phyloP scores from a whole-genome alignment of 257 asterid genomes.

The Agastache rugosa region DNA sequence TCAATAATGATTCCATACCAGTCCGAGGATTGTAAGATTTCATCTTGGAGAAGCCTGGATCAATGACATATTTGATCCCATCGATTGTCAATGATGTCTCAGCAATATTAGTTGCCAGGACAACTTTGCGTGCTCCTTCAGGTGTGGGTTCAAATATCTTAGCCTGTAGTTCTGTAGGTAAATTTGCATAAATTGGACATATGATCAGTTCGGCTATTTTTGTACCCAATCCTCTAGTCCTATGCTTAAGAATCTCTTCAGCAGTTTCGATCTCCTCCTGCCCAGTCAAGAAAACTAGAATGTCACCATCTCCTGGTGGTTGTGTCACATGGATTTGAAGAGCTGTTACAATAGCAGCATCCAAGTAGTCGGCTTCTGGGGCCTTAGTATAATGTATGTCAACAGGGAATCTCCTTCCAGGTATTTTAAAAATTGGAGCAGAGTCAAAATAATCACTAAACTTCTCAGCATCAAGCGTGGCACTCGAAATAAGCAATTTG shows the following conservation, averaged over 20 bases:
- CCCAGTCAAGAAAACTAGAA: conserved; percentile 80
- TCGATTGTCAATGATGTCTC: conserved; percentile 96
- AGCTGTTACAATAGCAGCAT: conserved; percentile 89
- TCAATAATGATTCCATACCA: conserved; percentile 86
- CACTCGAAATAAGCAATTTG: conserved; percentile 90
- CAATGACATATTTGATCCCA: conserved; percentile 93
- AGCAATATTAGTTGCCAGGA: conserved; percentile 72
- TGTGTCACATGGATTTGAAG: conserved; percentile 90
- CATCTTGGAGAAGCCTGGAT: conserved; percentile 95
- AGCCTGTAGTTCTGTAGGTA: conserved; percentile 72
- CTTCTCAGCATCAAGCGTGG: conserved; percentile 92
- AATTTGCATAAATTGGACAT: conserved; percentile 70
- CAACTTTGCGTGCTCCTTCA: conserved; percentile 77
- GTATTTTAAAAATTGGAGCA: conserved; percentile 81
- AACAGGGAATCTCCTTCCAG: conserved; percentile 94
- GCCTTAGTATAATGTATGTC: conserved; percentile 90
- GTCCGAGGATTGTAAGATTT: conserved; percentile 91
- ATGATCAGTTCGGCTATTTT: conserved; percentile 74
- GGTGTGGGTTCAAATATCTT: conserved; percentile 75
- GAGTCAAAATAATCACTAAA: conserved; percentile 71
- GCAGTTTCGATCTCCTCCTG: conserved; percentile 78
- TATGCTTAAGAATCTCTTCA: conserved; percentile 65
- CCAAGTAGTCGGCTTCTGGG: conserved; percentile 98
- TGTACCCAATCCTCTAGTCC: conserved; percentile 72
- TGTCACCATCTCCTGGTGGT: conserved; percentile 92